These are phyloP conservation scores for Pichia sp. DNA, from an alignment of 1,139 yeast genomes.

Conservation along the genomic window DNA sequence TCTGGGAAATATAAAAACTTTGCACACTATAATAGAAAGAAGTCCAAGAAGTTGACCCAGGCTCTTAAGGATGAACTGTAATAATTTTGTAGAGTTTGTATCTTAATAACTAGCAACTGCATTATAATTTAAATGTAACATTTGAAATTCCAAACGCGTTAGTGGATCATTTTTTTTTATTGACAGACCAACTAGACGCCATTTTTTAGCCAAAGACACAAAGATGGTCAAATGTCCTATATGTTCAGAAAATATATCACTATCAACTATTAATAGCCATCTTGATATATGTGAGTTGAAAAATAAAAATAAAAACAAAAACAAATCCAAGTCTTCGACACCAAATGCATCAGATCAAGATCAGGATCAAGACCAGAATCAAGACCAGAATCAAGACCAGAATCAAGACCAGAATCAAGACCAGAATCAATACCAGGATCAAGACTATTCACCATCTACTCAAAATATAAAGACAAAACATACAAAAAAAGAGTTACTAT, in stretches of 20 bases:
- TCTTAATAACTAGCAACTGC: too few species aligned
- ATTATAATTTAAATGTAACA: too few species aligned
- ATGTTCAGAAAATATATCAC: slow-evolving; percentile 23
- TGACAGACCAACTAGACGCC: not conserved
- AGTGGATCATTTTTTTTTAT: not conserved
- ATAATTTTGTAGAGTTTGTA: not conserved
- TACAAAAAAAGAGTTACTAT: not conserved
- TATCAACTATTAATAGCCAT: slow-evolving; percentile 27
- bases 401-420: not conserved
- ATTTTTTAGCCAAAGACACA: not conserved
- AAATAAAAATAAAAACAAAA: slow-evolving; percentile 1
- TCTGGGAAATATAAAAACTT: slow-evolving; percentile 21
- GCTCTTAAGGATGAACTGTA: slow-evolving; percentile 18
- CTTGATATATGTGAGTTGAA: slow-evolving; percentile 25
- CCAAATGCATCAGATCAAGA: not conserved
- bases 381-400: not conserved
- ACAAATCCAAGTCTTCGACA: not conserved
- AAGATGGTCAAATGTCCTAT: slow-evolving; percentile 31
- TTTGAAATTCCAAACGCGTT: not conserved
- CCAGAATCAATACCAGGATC: not conserved
- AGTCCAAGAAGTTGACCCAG: slow-evolving; percentile 4
- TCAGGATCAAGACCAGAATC: not conserved
- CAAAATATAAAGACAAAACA: not conserved
- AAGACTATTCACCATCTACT: not conserved
- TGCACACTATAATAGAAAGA: slow-evolving; percentile 14